phyloP scores from a whole-genome alignment of 129 eudicot species.

The Flaveria trinervia region DNA sequence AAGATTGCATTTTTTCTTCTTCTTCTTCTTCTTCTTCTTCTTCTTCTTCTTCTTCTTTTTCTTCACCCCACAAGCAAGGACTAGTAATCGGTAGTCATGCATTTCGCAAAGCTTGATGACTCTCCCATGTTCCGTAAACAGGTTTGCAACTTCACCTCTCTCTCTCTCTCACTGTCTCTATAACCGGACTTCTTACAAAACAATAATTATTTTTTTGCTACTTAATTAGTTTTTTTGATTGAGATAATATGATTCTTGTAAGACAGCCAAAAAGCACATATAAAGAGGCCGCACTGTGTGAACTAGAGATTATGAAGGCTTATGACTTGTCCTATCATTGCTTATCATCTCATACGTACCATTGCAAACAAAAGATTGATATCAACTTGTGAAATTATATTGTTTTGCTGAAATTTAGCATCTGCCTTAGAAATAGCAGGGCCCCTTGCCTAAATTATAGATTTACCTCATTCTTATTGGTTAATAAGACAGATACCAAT shows the following conservation, averaged over 20 bases:
- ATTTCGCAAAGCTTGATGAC: conserved; percentile 92
- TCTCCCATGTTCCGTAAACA: conserved; percentile 99
- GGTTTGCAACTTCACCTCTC: conserved; percentile 35
- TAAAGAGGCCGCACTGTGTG: neutral
- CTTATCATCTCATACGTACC: conserved; percentile 8
- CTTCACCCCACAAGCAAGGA: too few species aligned
- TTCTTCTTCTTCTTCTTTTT: too few species aligned
- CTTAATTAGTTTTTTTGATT: too few species aligned
- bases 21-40: neutral
- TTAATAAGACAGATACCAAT: neutral
- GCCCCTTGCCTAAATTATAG: conserved; percentile 20
- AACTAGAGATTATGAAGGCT: neutral
- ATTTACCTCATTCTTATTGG: neutral
- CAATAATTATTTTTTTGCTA: too few species aligned
- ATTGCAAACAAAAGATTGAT: neutral
- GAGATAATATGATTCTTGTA: too few species aligned
- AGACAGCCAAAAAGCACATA: too few species aligned
- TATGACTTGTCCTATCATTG: neutral
- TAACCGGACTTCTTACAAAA: too few species aligned
- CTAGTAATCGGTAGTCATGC: conserved; percentile 52
- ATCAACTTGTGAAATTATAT: neutral
- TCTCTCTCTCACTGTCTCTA: too few species aligned
- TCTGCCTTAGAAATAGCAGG: neutral
- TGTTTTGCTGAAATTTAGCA: neutral
- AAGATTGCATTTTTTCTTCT: neutral